A percentile compares a stretch with the other conserved stretches of the same genome.
Evolutionary conservation across 495 filamentous ascomycete species (phyloP).

Genomic region (Penicillium macrosclerotiorum): DNA sequence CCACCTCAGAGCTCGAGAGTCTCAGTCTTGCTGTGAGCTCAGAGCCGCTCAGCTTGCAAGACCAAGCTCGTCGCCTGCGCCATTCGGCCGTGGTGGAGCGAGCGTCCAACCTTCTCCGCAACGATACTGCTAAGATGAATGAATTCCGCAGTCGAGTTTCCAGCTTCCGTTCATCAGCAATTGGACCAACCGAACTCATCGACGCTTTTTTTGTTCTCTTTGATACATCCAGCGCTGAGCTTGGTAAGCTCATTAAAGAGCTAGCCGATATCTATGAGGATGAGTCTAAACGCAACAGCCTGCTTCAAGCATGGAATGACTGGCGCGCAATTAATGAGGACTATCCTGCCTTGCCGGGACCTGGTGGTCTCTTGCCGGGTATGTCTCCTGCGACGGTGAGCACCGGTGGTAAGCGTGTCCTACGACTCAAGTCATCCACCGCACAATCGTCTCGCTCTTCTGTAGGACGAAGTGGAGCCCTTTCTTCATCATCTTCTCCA

Average conservation of each 20-base stretch:
- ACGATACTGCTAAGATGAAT: conserved; percentile 66
- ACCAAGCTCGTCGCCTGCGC: conserved; percentile 75
- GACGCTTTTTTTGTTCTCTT: conserved; percentile 81
- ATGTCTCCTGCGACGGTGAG: conserved; percentile 43
- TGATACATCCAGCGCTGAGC: conserved; percentile 70
- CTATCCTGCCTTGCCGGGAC: conserved; percentile 82
- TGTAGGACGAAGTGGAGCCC: conserved; percentile 44
- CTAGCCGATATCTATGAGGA: conserved; percentile 92
- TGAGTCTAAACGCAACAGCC: conserved; percentile 61
- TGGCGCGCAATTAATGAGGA: conserved; percentile 96
- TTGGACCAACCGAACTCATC: conserved; percentile 72
- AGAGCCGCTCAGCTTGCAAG: conserved; percentile 58
- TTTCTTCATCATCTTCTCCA: conserved; percentile 27
- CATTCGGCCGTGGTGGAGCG: conserved; percentile 77
- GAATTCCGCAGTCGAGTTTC: conserved; percentile 79
- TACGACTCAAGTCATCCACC: conserved; percentile 75
- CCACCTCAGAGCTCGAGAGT: conserved; percentile 41
- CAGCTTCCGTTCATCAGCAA: conserved; percentile 61
- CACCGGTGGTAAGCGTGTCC: conserved; percentile 52
- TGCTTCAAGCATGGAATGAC: conserved; percentile 86
- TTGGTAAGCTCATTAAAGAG: conserved; percentile 89
- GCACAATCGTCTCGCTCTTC: conserved; percentile 67
- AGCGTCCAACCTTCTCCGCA: conserved; percentile 72
- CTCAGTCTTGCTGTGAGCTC: conserved; percentile 34
- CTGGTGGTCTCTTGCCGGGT: conserved; percentile 57